These are phyloP conservation scores for Suillus subluteus DNA, from an alignment of 768 basidiomycete species.

Conservation along the genomic window DNA sequence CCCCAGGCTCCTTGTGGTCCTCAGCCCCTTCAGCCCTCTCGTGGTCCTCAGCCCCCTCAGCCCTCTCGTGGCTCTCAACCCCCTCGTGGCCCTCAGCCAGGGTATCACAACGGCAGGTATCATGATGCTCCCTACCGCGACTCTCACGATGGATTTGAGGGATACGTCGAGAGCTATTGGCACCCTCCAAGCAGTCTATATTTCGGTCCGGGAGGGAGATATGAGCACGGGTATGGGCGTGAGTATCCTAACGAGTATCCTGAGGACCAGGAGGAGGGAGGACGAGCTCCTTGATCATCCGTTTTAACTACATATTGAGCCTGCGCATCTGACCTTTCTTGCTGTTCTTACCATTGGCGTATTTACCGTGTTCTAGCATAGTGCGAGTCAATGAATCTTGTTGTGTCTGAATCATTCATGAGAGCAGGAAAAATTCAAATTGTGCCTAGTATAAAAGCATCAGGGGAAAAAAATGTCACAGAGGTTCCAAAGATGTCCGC, in stretches of 20 bases:
- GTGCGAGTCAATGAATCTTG: not conserved
- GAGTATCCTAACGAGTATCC: not conserved
- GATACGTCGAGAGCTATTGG: not conserved
- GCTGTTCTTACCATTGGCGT: not conserved
- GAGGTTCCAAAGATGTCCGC: too few species aligned
- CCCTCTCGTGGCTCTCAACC: not conserved
- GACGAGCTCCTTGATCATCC: not conserved
- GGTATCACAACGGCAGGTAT: not conserved
- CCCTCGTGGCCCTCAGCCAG: not conserved
- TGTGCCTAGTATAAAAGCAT: too few species aligned
- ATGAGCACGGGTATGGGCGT: not conserved
- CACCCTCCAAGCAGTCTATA: not conserved
- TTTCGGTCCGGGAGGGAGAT: not conserved
- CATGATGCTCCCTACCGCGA: not conserved
- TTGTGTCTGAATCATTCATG: too few species aligned
- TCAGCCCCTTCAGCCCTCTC: not conserved
- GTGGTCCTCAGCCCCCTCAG: not conserved
- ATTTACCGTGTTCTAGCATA: not conserved
- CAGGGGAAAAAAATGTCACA: too few species aligned
- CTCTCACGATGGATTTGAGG: not conserved
- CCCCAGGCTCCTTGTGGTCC: not conserved
- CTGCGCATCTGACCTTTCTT: not conserved
- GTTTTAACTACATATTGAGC: slow-evolving; percentile 11
- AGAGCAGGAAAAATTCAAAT: too few species aligned
- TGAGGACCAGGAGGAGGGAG: not conserved